Conservation (phyloP, 73 alveolate genomes). For the Blepharisma japonicum region DNA sequence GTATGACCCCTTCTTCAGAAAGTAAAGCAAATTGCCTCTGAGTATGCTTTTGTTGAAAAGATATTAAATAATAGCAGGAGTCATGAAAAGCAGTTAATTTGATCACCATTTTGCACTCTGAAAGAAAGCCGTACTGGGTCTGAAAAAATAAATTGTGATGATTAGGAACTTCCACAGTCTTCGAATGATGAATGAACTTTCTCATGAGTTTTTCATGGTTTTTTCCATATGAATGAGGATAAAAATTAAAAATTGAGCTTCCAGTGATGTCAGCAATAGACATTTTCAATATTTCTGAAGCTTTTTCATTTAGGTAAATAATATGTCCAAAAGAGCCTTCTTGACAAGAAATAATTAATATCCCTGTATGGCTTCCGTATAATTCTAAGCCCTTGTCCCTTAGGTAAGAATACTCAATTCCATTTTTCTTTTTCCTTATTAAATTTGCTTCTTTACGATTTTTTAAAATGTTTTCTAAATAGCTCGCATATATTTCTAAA, state of each 20-base stretch:
- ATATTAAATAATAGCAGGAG: neutral
- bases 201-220: neutral
- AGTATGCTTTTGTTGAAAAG: neutral
- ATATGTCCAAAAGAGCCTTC: neutral
- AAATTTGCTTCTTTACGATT: no score
- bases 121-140: neutral
- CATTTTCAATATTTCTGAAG: neutral
- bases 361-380: neutral
- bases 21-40: neutral
- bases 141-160: constrained; percentile 3
- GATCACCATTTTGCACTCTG: neutral
- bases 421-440: no score
- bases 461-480: no score
- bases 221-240: neutral
- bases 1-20: neutral
- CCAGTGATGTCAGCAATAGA: neutral
- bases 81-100: neutral
- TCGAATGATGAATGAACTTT: neutral
- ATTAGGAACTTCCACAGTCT: neutral
- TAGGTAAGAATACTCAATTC: no score
- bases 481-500: no score
- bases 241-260: neutral
- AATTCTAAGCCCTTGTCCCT: no score
- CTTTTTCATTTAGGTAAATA: neutral
- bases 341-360: neutral